Conservation (phyloP, 352 stramenopile genomes). For the Phytophthora citrophthora region DNA sequence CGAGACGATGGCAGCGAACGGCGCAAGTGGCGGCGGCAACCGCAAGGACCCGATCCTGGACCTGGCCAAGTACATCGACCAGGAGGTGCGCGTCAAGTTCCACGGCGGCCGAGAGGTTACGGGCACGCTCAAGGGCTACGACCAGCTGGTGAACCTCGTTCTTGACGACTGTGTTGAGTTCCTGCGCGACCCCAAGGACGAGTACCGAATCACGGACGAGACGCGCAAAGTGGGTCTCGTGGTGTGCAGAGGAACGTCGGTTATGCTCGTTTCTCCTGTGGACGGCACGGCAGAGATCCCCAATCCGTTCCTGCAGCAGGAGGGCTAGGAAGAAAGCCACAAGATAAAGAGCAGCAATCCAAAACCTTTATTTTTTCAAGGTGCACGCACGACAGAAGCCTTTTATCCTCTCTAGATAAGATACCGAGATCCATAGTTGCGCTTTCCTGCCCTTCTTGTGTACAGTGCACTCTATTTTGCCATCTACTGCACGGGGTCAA, state of each 20-base stretch:
- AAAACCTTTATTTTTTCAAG: background rate
- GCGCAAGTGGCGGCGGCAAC: slow-evolving; percentile 36
- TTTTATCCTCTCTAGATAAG: slow-evolving; percentile 23
- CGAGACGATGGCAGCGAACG: slow-evolving; percentile 66
- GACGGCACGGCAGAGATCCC: slow-evolving; percentile 93
- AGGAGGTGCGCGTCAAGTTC: slow-evolving; percentile 95
- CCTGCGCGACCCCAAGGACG: slow-evolving; percentile 92
- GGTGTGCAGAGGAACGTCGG: slow-evolving; percentile 93
- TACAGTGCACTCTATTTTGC: slow-evolving; percentile 20
- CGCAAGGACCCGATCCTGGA: slow-evolving; percentile 93
- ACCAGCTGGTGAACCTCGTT: slow-evolving; percentile 97
- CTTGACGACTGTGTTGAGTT: slow-evolving; percentile 97
- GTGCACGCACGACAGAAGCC: background rate
- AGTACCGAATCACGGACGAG: slow-evolving; percentile 89
- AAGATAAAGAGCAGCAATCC: slow-evolving; percentile 1
- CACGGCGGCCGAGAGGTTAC: slow-evolving; percentile 92
- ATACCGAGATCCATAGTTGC: slow-evolving; percentile 26
- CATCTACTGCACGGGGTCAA: slow-evolving; percentile 43
- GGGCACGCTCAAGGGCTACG: slow-evolving; percentile 95
- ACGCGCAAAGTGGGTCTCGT: slow-evolving; percentile 94
- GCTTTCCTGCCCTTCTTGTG: slow-evolving; percentile 15
- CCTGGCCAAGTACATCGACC: slow-evolving; percentile 95
- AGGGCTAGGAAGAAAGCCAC: slow-evolving; percentile 49
- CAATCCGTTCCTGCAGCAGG: slow-evolving; percentile 91
- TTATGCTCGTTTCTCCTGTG: slow-evolving; percentile 92